These are phyloP conservation scores for Blastobotrys apis DNA, from an alignment of 1,139 yeast species.

Conservation along the genomic window DNA sequence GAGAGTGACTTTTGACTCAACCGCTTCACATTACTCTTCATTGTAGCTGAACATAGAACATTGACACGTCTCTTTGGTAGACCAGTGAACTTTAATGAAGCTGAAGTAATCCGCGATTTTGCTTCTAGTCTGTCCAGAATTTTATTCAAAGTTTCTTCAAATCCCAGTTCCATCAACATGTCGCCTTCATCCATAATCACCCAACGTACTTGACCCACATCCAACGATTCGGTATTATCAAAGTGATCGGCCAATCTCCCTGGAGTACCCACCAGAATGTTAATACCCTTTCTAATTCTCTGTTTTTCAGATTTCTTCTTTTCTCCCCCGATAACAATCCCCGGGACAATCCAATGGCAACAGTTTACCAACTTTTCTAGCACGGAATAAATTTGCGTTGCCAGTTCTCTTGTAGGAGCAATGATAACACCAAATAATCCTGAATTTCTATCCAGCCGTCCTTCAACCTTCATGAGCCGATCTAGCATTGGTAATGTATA, in stretches of 20 bases:
- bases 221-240: constrained; percentile 74
- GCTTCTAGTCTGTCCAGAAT: constrained; percentile 56
- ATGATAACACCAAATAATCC: constrained; percentile 86
- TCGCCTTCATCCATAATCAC: constrained; percentile 94
- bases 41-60: constrained; percentile 90
- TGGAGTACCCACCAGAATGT: constrained; percentile 85
- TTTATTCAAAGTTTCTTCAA: constrained; percentile 83
- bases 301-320: constrained; percentile 92
- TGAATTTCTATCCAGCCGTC: constrained; percentile 54
- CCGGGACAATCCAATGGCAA: constrained; percentile 83
- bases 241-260: constrained; percentile 91
- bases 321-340: constrained; percentile 92
- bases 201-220: constrained; percentile 71
- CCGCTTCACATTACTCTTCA: constrained; percentile 73
- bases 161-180: constrained; percentile 87
- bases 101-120: constrained; percentile 30
- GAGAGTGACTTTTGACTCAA: constrained; percentile 69
- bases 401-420: constrained; percentile 92
- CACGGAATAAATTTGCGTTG: constrained; percentile 85
- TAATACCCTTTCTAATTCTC: constrained; percentile 81
- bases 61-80: constrained; percentile 71
- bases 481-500: constrained; percentile 80
- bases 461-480: constrained; percentile 53
- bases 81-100: constrained; percentile 39
- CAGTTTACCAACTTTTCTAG: constrained; percentile 61